phyloP scores from a whole-genome alignment of 768 basidiomycete species.

The Tubosaeta sp. region DNA sequence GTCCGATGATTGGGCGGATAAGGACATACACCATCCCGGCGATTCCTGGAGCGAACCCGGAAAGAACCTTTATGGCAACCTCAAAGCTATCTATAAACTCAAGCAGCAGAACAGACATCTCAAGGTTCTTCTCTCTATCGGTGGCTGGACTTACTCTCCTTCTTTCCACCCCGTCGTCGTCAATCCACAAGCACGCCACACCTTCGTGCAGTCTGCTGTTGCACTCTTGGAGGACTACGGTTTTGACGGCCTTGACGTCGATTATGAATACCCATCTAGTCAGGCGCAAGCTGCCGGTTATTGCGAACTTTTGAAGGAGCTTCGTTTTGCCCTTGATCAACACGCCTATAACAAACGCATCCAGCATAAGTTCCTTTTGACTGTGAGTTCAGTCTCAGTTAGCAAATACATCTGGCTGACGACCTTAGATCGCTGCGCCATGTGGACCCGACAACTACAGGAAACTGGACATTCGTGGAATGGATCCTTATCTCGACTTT shows the following conservation, averaged over 20 bases:
- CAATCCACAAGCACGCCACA: constrained; percentile 53
- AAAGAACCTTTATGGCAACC: constrained; percentile 90
- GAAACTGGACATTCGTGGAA: constrained; percentile 72
- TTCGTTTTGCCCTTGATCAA: constrained; percentile 69
- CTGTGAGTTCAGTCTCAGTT: constrained; percentile 44
- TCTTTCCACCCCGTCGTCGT: constrained; percentile 82
- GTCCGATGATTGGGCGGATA: constrained; percentile 92
- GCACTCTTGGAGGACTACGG: constrained; percentile 87
- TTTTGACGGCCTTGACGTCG: constrained; percentile 86
- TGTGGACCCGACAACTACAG: constrained; percentile 86
- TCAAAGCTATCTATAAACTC: constrained; percentile 88
- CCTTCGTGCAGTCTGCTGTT: constrained; percentile 80
- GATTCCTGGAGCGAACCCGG: constrained; percentile 94
- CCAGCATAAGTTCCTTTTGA: constrained; percentile 65
- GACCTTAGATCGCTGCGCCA: constrained; percentile 77
- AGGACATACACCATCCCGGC: constrained; percentile 93
- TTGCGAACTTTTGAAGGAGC: constrained; percentile 71
- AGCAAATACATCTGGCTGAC: not conserved
- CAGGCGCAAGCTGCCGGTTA: constrained; percentile 79
- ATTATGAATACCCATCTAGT: constrained; percentile 89
- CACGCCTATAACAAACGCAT: constrained; percentile 64
- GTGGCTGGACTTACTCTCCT: constrained; percentile 93
- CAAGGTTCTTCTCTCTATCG: constrained; percentile 82
- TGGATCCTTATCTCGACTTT: constrained; percentile 87
- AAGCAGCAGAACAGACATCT: constrained; percentile 83